These are phyloP conservation scores for Sisymbrium altissimum DNA, from an alignment of 345 rosid genomes.

Conservation along the genomic window DNA sequence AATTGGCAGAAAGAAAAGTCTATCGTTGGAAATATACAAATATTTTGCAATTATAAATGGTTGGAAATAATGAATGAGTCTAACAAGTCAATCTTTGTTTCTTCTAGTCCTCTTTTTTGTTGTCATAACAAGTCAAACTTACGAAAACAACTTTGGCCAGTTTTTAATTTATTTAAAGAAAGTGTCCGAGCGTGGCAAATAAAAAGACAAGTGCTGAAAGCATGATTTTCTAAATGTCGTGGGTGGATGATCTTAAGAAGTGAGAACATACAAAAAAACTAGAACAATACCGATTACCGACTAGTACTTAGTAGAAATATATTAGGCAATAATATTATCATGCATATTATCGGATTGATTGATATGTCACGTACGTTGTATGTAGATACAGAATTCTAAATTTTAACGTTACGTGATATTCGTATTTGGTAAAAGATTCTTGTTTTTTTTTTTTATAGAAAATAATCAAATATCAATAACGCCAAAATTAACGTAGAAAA, in stretches of 20 bases:
- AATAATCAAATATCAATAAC: not conserved
- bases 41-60: not conserved
- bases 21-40: not conserved
- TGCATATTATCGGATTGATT: no score
- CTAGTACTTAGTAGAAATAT: not conserved
- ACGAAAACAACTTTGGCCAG: not conserved
- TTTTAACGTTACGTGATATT: no score
- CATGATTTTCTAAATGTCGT: not conserved
- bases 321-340: no score
- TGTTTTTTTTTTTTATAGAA: not conserved
- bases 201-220: not conserved
- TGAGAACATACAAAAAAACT: not conserved
- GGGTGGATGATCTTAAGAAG: not conserved
- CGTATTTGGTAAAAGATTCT: no score
- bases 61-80: not conserved
- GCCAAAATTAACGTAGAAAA: conserved; percentile 12
- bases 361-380: no score
- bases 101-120: not conserved
- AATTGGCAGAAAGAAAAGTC: not conserved
- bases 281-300: not conserved
- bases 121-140: not conserved
- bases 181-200: not conserved
- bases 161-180: not conserved
- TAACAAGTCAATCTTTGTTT: not conserved
- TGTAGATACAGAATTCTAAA: no score